These are phyloP conservation scores for Huntiella omanensis DNA, from an alignment of 2,329 filamentous ascomycete species.

Conservation along the genomic window DNA sequence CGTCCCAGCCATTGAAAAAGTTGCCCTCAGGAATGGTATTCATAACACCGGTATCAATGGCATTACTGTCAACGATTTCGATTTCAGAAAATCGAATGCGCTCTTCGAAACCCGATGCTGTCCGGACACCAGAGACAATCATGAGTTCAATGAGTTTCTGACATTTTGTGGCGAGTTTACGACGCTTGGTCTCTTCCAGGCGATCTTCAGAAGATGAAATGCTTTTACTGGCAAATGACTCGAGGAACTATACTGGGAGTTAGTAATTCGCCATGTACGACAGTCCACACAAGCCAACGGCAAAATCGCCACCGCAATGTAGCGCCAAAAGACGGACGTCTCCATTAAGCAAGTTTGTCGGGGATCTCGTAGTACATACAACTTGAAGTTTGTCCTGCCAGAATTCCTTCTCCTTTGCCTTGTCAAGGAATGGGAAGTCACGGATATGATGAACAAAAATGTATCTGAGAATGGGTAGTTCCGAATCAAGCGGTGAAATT, in stretches of 20 bases:
- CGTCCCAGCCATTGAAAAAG: conserved; percentile 87
- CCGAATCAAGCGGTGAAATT: conserved; percentile 80
- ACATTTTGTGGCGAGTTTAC: conserved; percentile 80
- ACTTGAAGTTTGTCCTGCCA: conserved; percentile 97
- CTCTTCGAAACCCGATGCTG: conserved; percentile 92
- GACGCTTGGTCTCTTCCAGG: conserved; percentile 84
- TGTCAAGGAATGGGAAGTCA: conserved; percentile 93
- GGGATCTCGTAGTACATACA: conserved; percentile 32
- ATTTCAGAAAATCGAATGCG: conserved; percentile 91
- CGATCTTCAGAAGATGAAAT: conserved; percentile 95
- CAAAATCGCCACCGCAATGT: no score
- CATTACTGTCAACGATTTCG: conserved; percentile 84
- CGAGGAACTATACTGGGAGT: conserved; percentile 53
- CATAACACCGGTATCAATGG: conserved; percentile 76
- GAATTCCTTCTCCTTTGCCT: conserved; percentile 95
- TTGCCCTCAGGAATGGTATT: conserved; percentile 80
- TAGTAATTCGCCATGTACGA: no score
- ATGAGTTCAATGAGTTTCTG: conserved; percentile 94
- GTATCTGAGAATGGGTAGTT: conserved; percentile 80
- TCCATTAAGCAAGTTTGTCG: not conserved
- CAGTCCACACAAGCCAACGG: no score
- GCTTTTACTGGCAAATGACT: conserved; percentile 91
- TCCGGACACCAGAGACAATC: conserved; percentile 97
- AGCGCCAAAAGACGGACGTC: no score
- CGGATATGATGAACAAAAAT: conserved; percentile 97